Conservation (phyloP, 345 rosid species). For the Euclidium syriacum region DNA sequence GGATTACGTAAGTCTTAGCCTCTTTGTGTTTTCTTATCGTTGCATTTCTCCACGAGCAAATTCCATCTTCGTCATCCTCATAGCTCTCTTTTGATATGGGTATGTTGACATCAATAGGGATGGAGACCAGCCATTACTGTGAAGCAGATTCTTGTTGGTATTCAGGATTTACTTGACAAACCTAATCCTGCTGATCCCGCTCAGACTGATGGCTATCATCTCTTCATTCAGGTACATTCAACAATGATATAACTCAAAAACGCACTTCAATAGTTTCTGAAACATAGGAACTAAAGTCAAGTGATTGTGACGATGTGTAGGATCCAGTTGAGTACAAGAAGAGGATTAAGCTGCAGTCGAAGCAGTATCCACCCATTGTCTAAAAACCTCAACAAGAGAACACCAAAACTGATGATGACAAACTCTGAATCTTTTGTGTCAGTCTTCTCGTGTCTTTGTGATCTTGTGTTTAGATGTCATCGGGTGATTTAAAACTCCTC, state of each 20-base stretch:
- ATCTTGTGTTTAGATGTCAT: slow-evolving; percentile 24
- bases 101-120: slow-evolving; percentile 48
- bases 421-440: slow-evolving; percentile 17
- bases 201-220: slow-evolving; percentile 88
- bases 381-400: slow-evolving; percentile 17
- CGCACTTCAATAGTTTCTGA: not conserved
- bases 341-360: slow-evolving; percentile 83
- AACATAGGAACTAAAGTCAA: not conserved
- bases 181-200: slow-evolving; percentile 91
- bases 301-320: slow-evolving; percentile 36
- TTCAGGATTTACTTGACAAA: slow-evolving; percentile 83
- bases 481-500: slow-evolving; percentile 20
- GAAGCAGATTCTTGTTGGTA: slow-evolving; percentile 88
- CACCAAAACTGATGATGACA: slow-evolving; percentile 31
- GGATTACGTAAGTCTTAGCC: slow-evolving; percentile 56
- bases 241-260: not conserved
- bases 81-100: not conserved
- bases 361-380: slow-evolving; percentile 72
- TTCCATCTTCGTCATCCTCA: not conserved
- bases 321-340: slow-evolving; percentile 78
- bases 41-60: not conserved
- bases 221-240: slow-evolving; percentile 66
- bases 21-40: not conserved
- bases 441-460: slow-evolving; percentile 10
- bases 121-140: slow-evolving; percentile 95